Evolutionary conservation across 805 yeast species (phyloP), one percentile per base, ranked within the genome.

Genomic region (Nakazawaea ernobii): DNA sequence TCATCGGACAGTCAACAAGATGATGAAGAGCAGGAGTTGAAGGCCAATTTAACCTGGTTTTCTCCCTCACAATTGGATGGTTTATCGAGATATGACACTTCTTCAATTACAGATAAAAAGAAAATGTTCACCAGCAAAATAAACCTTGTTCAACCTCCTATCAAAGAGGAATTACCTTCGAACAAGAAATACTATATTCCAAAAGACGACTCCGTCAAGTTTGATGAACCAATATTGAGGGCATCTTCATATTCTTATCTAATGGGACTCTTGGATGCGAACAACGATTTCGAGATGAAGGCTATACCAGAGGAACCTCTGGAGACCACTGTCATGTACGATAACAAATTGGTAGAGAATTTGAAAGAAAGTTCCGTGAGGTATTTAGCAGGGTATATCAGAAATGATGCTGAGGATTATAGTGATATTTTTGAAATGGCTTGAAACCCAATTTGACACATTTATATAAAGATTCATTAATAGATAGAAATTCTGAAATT

Each of bases 221-320:
- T 47, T 38, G 43, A 47, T 15, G 50, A 48, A 11, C 50, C 50
- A 15, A 29, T 48, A 6, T 39, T 43, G 35, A 28, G 43, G 14
- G 30, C 27, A 9, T 39, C 47, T 7, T 48, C 50, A 10, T 48
- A 43, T 42, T 39, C 44, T 24, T 48, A 48, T 27, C 41, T 48
- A 14, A 17, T 32, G 20, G 44, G 44, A 6, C 13, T 48, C 8
- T 43, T 42, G 43, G 41, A 43, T 27, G 46, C 37, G 9, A 29
- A 30, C 10, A 15, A 26, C 11, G 15, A 30, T 24, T 28, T 14
- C 13, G 30, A 32, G 11, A 30, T 36, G 38, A 30, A 11, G 6
- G 11, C 10, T 8, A 30, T 30, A 15, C 14, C 15, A 26, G 45
- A 35, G 15, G 38, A 26, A 3, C 15, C 13, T 5, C 15, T 28